These are phyloP conservation scores for Notholithocarpus densiflorus DNA, from an alignment of 306 rosid genomes.

Conservation along the genomic window DNA sequence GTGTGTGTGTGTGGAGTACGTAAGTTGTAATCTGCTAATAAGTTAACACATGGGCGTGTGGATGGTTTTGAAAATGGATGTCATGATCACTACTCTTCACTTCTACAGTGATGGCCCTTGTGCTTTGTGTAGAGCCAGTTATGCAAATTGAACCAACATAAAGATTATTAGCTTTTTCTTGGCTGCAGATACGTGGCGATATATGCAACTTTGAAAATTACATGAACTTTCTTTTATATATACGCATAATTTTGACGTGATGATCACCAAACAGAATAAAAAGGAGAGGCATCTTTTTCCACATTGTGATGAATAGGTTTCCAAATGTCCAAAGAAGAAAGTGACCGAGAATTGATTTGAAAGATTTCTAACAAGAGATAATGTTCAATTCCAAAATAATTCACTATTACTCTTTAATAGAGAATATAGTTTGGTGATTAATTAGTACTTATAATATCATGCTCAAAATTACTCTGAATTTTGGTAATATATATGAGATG, in stretches of 20 bases:
- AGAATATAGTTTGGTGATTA: neutral
- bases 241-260: neutral
- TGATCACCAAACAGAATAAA: neutral
- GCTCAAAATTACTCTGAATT: neutral
- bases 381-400: neutral
- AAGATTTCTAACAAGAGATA: neutral
- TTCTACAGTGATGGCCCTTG: neutral
- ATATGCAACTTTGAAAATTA: neutral
- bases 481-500: neutral
- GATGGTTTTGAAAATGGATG: too few species aligned
- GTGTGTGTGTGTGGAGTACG: too few species aligned
- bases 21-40: too few species aligned
- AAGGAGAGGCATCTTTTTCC: neutral
- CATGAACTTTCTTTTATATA: neutral
- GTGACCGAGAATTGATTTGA: neutral
- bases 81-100: too few species aligned
- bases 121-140: neutral
- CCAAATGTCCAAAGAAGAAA: neutral
- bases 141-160: neutral
- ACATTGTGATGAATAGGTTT: neutral
- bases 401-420: neutral
- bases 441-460: neutral
- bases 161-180: neutral
- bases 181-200: neutral
- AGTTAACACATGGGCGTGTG: too few species aligned